phyloP scores from a whole-genome alignment of 208 protist genomes.

The Trichomonas vaginalis region DNA sequence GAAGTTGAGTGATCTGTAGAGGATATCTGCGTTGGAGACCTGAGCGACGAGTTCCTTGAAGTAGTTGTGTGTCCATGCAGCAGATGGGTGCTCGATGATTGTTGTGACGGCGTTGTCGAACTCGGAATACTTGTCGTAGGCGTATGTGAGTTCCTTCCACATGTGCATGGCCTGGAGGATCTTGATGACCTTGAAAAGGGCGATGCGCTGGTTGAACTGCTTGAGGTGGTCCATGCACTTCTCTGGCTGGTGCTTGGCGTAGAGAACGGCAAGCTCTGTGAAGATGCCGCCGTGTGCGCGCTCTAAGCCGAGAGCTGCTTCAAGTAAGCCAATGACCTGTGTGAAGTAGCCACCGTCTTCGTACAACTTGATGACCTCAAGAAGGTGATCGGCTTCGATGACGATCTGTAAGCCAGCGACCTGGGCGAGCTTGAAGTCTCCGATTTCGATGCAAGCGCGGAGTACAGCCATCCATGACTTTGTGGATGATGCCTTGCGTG shows the following conservation, averaged over 20 bases:
- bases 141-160: constrained; percentile 74
- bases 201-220: constrained; percentile 76
- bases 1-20: constrained; percentile 84
- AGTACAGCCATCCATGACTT: constrained; percentile 56
- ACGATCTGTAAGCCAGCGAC: constrained; percentile 88
- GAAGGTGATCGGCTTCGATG: constrained; percentile 85
- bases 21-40: constrained; percentile 77
- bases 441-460: constrained; percentile 83
- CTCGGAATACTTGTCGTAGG: constrained; percentile 92
- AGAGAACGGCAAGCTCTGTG: constrained; percentile 94
- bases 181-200: constrained; percentile 83
- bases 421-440: constrained; percentile 90
- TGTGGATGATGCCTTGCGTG: constrained; percentile 84
- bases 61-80: constrained; percentile 84
- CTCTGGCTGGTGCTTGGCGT: constrained; percentile 82
- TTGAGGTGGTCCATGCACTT: constrained; percentile 97
- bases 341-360: constrained; percentile 66
- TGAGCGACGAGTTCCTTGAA: constrained; percentile 89
- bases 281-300: constrained; percentile 95
- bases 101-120: constrained; percentile 82
- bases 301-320: constrained; percentile 62
- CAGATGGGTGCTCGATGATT: constrained; percentile 88
- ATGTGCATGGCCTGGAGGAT: constrained; percentile 73
- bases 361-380: constrained; percentile 64
- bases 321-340: constrained; percentile 65